Base-by-base conservation (phyloP, 495 filamentous ascomycete species). In the Aspergillus indologenus region DNA sequence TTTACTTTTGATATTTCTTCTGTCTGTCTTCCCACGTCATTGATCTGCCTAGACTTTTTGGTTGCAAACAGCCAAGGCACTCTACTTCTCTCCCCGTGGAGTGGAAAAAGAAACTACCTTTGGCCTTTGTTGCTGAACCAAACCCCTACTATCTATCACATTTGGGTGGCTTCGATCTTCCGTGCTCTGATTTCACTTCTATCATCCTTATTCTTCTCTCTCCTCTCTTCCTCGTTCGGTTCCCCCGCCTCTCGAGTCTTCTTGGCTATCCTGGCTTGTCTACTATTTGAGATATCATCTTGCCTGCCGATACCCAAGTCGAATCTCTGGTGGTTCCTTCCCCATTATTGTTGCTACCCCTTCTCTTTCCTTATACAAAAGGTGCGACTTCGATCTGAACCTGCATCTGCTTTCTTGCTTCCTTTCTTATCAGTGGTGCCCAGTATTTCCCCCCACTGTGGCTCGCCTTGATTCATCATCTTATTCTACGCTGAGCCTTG, bases 91-190 rank as follows among this genome's bases (percentile, higher is more conserved):
- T 50, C 23, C 17, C 22, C 23, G 47, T 26, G 22, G 22, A 12
- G 8, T n/a, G 46, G 23, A 15, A 49, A 29, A 26, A 50, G 17
- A 49, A 9, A 12, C 46, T 23, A 17, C 46, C 12, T 24, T 15
- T 11, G 46, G 18, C 12, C 21, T 49, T 49, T 23, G 5, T 49
- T 49, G 18, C 52, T 42, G 18, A 54, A 45, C 22, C 31, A 44
- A 34, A 43, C 12, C 20, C 54, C 43, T 51, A 54, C 34, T 43
- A 54, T 46, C 18, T 49, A 17, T 54, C 40, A 45, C 14, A 17
- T 59, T 43, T 42, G 46, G 53, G 15, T 24, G 47, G 22, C 20
- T 46, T 17, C 50, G 12, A 19, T 19, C 45, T 53, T 18, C 5
- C 42, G 19, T 48, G 22, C 20, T 29, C 23, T n/a, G 7, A 18